phyloP scores from a whole-genome alignment of 169 alveolate genomes.

The Plasmodium gaboni region DNA sequence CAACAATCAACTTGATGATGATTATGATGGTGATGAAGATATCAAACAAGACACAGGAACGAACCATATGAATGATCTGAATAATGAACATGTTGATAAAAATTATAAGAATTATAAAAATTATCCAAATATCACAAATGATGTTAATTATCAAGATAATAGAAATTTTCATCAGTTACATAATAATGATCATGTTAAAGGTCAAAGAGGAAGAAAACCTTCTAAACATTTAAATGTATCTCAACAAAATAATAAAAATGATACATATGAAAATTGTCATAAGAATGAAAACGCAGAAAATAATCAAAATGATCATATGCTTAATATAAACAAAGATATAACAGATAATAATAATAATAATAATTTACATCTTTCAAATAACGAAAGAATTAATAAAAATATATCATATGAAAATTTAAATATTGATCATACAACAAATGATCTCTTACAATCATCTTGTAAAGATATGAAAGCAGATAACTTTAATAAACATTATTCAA shows the following conservation, averaged over 20 bases:
- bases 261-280: too few species aligned
- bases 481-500: conserved; percentile 14
- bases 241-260: too few species aligned
- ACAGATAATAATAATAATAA: not conserved
- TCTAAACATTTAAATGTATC: too few species aligned
- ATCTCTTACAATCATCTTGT: not conserved
- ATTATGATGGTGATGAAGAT: conserved; percentile 2
- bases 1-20: not conserved
- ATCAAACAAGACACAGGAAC: not conserved
- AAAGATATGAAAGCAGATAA: conserved; percentile 14
- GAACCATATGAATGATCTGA: not conserved
- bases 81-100: not conserved
- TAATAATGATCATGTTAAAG: too few species aligned
- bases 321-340: not conserved
- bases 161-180: not conserved
- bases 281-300: not conserved
- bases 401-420: conserved; percentile 18
- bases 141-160: not conserved
- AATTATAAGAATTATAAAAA: not conserved
- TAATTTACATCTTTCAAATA: not conserved
- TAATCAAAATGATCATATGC: not conserved
- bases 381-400: conserved; percentile 14
- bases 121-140: not conserved
- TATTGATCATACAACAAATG: not conserved
- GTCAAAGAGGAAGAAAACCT: too few species aligned